A percentile compares a stretch with the other conserved stretches of the same genome.
phyloP scores from a whole-genome alignment of 2,329 filamentous ascomycete species.

The Zymoseptoria pseudotritici region DNA sequence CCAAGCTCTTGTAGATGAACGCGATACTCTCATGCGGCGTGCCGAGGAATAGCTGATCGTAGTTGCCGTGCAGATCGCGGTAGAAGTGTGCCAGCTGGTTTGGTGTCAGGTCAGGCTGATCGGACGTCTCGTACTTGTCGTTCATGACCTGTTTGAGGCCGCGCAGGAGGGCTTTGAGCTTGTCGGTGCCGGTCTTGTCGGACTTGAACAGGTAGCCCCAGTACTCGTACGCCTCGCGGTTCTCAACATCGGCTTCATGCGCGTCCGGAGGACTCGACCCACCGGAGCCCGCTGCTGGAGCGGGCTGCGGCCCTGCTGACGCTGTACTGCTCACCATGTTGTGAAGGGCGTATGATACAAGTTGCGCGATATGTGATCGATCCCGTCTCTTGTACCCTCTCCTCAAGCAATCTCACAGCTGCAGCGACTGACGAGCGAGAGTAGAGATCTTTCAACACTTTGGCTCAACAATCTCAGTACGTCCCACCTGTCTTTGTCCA shows the following conservation, averaged over 20 bases:
- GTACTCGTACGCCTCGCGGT: slow-evolving; percentile 41
- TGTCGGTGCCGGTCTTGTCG: slow-evolving; percentile 45
- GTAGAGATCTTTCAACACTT: too few relatives aligned
- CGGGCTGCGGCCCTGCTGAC: neutral
- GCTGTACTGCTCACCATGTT: neutral
- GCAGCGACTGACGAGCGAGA: too few relatives aligned
- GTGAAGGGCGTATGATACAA: neutral
- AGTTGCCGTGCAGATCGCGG: slow-evolving; percentile 39
- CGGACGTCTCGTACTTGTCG: slow-evolving; percentile 8
- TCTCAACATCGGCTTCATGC: slow-evolving; percentile 23
- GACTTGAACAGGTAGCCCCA: slow-evolving; percentile 45
- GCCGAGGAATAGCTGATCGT: slow-evolving; percentile 63
- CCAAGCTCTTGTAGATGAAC: slow-evolving; percentile 85
- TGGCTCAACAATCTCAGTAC: neutral
- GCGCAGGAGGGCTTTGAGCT: slow-evolving; percentile 39
- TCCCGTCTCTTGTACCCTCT: neutral
- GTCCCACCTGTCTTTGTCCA: neutral
- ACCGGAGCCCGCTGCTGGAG: neutral
- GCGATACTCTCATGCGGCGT: slow-evolving; percentile 69
- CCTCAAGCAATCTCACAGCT: neutral
- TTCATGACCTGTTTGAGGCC: slow-evolving; percentile 41
- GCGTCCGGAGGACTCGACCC: slow-evolving; percentile 2
- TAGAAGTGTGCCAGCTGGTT: slow-evolving; percentile 45
- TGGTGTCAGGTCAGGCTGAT: slow-evolving; percentile 42
- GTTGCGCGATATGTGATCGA: neutral